phyloP scores from a whole-genome alignment of 331 rosid species.

The Acacia concinna region DNA sequence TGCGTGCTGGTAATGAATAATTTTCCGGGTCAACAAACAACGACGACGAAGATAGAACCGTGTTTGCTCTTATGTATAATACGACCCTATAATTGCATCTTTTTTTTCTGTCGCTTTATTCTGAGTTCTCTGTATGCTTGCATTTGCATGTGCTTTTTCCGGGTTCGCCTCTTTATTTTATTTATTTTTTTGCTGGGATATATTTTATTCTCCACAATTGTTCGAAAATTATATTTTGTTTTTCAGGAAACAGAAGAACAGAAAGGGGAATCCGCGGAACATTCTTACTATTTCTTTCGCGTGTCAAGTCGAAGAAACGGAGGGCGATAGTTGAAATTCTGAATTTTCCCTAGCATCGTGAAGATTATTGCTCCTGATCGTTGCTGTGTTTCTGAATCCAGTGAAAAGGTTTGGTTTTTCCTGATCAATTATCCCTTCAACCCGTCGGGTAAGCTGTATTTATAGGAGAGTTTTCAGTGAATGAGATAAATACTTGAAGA shows the following conservation, averaged over 20 bases:
- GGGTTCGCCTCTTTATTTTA: background rate
- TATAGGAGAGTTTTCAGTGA: background rate
- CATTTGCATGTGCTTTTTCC: slow-evolving; percentile 36
- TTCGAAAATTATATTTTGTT: slow-evolving; percentile 22
- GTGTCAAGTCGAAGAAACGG: slow-evolving; percentile 9
- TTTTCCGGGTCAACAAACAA: slow-evolving; percentile 42
- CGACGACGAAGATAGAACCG: slow-evolving; percentile 37
- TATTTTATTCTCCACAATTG: slow-evolving; percentile 6
- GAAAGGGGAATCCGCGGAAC: slow-evolving; percentile 28
- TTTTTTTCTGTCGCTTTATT: slow-evolving; percentile 1
- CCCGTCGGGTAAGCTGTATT: background rate
- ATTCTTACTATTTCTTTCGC: slow-evolving; percentile 17
- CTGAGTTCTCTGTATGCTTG: slow-evolving; percentile 12
- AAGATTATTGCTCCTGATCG: slow-evolving; percentile 9
- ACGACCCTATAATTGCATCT: slow-evolving; percentile 8
- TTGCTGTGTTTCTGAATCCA: slow-evolving; percentile 2
- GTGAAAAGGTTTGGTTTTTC: slow-evolving; percentile 17
- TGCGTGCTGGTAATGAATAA: background rate
- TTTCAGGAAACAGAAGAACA: background rate
- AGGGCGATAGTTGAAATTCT: slow-evolving; percentile 22
- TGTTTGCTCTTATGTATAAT: slow-evolving; percentile 31
- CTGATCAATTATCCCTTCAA: background rate
- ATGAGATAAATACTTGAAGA: slow-evolving; percentile 5
- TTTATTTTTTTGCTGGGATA: background rate
- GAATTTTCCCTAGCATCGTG: slow-evolving; percentile 26